Conservation (phyloP, 805 yeast genomes). For the Lachancea cidri region DNA sequence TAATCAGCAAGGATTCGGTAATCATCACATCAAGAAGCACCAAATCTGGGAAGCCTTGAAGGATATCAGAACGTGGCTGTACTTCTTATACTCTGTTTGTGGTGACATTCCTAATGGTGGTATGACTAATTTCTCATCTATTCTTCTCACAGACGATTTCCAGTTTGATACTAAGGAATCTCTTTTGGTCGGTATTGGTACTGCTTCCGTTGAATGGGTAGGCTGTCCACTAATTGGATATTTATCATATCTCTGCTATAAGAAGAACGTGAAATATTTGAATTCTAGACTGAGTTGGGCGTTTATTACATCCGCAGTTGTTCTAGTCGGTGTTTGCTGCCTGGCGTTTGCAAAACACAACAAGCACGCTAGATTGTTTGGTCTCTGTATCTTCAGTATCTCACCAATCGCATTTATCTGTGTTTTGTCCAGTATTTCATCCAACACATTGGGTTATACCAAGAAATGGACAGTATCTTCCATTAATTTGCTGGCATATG, state of each 20-base stretch:
- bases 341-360: constrained; percentile 35
- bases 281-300: constrained; percentile 29
- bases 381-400: constrained; percentile 31
- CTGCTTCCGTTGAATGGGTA: constrained; percentile 38
- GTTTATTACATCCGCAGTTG: constrained; percentile 28
- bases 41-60: constrained; percentile 46
- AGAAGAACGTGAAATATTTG: constrained; percentile 12
- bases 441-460: constrained; percentile 61
- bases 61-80: constrained; percentile 44
- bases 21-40: constrained; percentile 43
- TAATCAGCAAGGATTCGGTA: constrained; percentile 51
- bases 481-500: constrained; percentile 51
- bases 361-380: constrained; percentile 31
- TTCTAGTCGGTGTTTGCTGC: constrained; percentile 33
- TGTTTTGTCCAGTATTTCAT: constrained; percentile 23
- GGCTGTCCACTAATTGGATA: constrained; percentile 26
- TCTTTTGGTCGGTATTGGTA: constrained; percentile 38
- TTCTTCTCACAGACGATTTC: constrained; percentile 37
- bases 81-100: constrained; percentile 34
- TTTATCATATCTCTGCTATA: constrained; percentile 16
- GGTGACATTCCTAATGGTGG: constrained; percentile 47
- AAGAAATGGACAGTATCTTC: constrained; percentile 55
- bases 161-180: constrained; percentile 35
- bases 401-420: constrained; percentile 29
- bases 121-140: constrained; percentile 39